Base-by-base conservation (phyloP, 2,329 filamentous ascomycete species). In the Colletotrichum incanum region DNA sequence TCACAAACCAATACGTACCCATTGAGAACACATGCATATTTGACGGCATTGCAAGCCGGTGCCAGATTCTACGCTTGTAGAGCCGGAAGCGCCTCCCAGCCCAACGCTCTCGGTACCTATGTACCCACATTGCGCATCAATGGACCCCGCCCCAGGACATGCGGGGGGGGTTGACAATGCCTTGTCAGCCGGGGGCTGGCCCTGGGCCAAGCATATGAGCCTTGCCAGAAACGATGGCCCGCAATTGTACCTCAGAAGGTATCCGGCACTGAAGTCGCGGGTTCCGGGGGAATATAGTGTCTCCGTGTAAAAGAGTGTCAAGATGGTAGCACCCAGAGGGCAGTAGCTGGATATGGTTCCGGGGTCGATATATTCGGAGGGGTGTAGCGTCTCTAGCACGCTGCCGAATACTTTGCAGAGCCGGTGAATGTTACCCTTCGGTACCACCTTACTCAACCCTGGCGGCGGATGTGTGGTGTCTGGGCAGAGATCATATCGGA, bases 11-110 rank as follows among this genome's bases (percentile, higher is more conserved):
- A 83, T 93, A 93, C 81, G 86, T 93, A 54, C 91, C 92, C 31
- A 89, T 93, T 74, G 91, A 93, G 76, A 92, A 93, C 80, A 92
- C 90, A 20, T 93, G 91, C 78, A 86, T 93, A 73, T 93, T 92
- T 76, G 91, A 93, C 83, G 92, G 91, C 28, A 91, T 93, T 74
- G 84, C 83, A 72, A 91, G 90, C 80, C 88, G 89, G 74, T 89
- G 87, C 76, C 88, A 91, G 79, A 85, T 90, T 64, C 81, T 91
- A 76, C 85, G 86, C 72, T 80, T 91, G 75, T 90, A 77, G 74
- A 75, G 23, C 65, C 66, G 66, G 39, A 50, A 79, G 80, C 61
- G 72, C 60, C 43, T 63, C 31, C 67, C 67, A 74, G 31, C 52
- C 43, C 52, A 23, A 50, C 61, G 41, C 43, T 34, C 31, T 39